phyloP scores from a whole-genome alignment of 1,139 yeast genomes.

The Magnusiomyces tetraspermus region DNA sequence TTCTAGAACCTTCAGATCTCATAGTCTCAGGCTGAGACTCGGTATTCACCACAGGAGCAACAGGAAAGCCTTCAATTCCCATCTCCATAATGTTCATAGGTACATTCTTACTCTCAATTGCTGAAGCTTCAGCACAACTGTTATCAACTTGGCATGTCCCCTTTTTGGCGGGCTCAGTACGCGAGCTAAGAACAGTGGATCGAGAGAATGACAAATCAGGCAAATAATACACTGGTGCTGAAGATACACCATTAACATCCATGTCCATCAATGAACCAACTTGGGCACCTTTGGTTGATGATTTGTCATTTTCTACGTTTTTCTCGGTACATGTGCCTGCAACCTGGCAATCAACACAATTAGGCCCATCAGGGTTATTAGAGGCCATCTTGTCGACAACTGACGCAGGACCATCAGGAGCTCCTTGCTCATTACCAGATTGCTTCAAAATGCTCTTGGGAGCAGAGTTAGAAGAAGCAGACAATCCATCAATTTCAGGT shows the following conservation, averaged over 20 bases:
- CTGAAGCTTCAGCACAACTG: too few species aligned
- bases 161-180: background rate
- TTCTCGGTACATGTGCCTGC: background rate
- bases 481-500: background rate
- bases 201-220: background rate
- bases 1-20: background rate
- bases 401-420: too few species aligned
- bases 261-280: background rate
- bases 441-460: constrained; percentile 1
- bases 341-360: too few species aligned
- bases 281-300: background rate
- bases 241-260: background rate
- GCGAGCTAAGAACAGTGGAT: background rate
- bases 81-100: background rate
- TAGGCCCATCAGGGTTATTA: too few species aligned
- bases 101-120: background rate
- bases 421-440: background rate
- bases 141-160: too few species aligned
- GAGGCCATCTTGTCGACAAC: too few species aligned
- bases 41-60: background rate
- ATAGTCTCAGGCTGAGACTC: background rate
- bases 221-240: background rate
- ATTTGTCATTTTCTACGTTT: background rate
- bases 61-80: background rate
- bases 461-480: background rate